Evolutionary conservation across 306 rosid species (phyloP).

Genomic region (Lablab purpureus): DNA sequence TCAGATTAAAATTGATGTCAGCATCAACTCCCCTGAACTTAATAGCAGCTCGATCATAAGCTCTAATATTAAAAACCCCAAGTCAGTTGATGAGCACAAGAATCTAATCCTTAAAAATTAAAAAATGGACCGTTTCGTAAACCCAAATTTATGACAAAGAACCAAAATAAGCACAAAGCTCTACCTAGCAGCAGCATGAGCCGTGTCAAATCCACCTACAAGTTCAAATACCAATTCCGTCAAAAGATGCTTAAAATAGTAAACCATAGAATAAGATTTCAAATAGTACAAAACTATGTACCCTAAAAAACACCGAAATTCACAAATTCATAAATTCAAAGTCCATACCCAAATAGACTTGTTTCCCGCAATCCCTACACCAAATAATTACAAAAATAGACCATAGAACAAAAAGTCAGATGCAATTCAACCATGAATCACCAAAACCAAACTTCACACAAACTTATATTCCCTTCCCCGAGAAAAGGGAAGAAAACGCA

Average conservation of each 20-base stretch:
- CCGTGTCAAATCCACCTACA: conserved; percentile 99
- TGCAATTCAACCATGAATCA: conserved; percentile 36
- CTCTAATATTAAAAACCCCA: conserved; percentile 58
- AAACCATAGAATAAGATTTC: conserved; percentile 39
- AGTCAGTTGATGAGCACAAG: conserved; percentile 21
- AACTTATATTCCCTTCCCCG: conserved; percentile 30
- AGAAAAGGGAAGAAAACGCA: background rate
- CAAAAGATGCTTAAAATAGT: conserved; percentile 51
- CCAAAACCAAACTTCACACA: conserved; percentile 33
- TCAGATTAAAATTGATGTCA: conserved; percentile 87
- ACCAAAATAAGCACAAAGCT: background rate
- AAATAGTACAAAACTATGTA: conserved; percentile 38
- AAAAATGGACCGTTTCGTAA: conserved; percentile 1
- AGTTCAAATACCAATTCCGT: conserved; percentile 42
- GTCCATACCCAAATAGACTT: conserved; percentile 91
- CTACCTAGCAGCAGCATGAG: conserved; percentile 98
- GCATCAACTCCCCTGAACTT: conserved; percentile 98
- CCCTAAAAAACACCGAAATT: background rate
- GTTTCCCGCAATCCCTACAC: conserved; percentile 98
- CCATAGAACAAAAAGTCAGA: conserved; percentile 30
- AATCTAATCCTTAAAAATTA: conserved; percentile 4
- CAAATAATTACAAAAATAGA: conserved; percentile 29
- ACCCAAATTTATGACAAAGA: background rate
- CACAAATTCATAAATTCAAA: conserved; percentile 39
- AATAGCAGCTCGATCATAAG: conserved; percentile 97